Evolutionary conservation across 352 stramenopile genomes (phyloP), one percentile per base, ranked within the genome.

Genomic region (Phytopythium montanum): DNA sequence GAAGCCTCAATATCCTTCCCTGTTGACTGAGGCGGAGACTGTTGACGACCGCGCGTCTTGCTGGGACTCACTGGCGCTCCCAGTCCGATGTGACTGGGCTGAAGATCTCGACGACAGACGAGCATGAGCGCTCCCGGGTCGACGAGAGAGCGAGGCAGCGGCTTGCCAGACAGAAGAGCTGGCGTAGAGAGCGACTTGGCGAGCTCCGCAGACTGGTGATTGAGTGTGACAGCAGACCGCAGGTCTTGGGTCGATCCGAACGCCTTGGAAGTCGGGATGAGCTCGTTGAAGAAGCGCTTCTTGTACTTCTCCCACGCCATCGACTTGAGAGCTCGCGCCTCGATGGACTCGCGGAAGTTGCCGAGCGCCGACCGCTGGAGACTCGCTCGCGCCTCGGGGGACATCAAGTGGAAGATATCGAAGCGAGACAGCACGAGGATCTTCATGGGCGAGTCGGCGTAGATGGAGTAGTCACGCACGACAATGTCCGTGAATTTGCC

Each of bases 371-470:
- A 90, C 10, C 75, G 77, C 63, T 90, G 84, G 2, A 93, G 70
- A 56, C 81, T 91, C 31, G 70, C 78, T 0, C 81, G 79, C 31
- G 84, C 82, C 52, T 85, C 75, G 2, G 80, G 54, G 8, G 81
- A 87, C 75, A 90, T 88, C 18, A 94, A 65, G 56, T 94, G 85
- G 55, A 94, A 94, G 12, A 92, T 90, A 42, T 94, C 81, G 54
- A 92, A 94, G 26, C 85, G 75, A 25, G 85, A 94, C n/a, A 94
- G 67, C 23, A 94, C 73, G 16, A 94, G 79, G 38, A 92, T 62
- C 42, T 89, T 89, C 51, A 94, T 84, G 0, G 82, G 85, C 0
- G 79, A 90, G 56, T 89, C 72, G 1, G 85, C 85, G 28, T 79
- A 66, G 28, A 94, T 84, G n/a, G 85, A 87, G 66, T 88, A 90